Evolutionary conservation across 1,284 basidiomycete species (phyloP), one percentile per base, ranked within the genome.

Genomic region (Apiotrichum sp.): DNA sequence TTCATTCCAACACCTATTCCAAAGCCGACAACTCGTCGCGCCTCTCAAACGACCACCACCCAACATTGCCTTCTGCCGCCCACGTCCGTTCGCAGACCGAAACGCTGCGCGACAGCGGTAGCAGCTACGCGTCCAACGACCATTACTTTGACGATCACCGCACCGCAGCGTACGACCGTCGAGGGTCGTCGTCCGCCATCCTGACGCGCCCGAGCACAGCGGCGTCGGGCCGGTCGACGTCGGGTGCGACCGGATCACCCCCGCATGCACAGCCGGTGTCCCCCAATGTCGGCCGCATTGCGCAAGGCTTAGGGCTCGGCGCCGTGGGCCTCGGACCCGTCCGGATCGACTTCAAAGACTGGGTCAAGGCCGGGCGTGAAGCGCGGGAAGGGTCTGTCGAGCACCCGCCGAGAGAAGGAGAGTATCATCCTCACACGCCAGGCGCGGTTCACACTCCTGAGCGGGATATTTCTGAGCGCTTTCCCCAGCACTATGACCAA

Each of bases 271-370:
- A 34, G 31, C 55, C 55, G 1, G 35, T 42, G 3, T 56, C 55
- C 9, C 46, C 50, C 22, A 47, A 47, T 29, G 29, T 49, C 38
- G 22, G 53, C 10, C 52, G 39, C 29, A n/a, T 42, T 2, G 36
- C 33, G 6, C 36, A 43, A 6, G 38, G 49, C 22, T 10, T 50
- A 13, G 57, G 53, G 2, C 46, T 59, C 8, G 53, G 57, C 22
- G 36, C 48, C 29, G 56, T 61, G 7, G 59, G 59, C 4, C 49
- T 61, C 16, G 59, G 59, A 10, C 57, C 56, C 8, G 54, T 53
- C 29, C 59, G 57, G n/a, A 57, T 61, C n/a, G 59, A 61, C 46
- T 61, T 61, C 33, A 61, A 61, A 43, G 59, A 61, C 54, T 61
- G 59, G 59, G 56, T 61, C 48, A 61, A 58, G 54, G 59, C 59